Evolutionary conservation across 345 rosid genomes (phyloP).

Genomic region (Noccaea caerulescens): DNA sequence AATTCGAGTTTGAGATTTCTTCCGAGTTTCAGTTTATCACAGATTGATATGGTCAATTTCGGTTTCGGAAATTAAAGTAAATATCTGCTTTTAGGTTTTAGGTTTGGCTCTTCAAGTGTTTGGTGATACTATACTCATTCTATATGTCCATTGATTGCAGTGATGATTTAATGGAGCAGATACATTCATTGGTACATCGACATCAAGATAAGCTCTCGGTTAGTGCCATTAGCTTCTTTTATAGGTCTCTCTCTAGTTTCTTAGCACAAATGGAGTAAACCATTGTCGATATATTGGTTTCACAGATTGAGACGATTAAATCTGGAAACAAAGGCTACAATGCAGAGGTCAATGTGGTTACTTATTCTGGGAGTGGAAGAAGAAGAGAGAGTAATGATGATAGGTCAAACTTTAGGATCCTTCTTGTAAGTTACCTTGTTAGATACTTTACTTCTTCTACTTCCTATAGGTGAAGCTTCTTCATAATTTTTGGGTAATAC

Average conservation of each 20-base stretch:
- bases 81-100: no score
- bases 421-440: slow-evolving; percentile 71
- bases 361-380: slow-evolving; percentile 55
- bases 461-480: slow-evolving; percentile 21
- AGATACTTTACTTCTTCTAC: background rate
- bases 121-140: background rate
- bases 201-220: slow-evolving; percentile 79
- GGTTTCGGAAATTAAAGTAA: background rate
- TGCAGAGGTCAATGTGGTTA: slow-evolving; percentile 70
- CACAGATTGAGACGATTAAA: slow-evolving; percentile 64
- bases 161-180: slow-evolving; percentile 65
- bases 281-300: slow-evolving; percentile 10
- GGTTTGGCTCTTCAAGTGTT: background rate
- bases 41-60: background rate
- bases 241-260: background rate
- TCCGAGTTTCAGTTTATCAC: background rate
- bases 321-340: slow-evolving; percentile 72
- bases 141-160: slow-evolving; percentile 50
- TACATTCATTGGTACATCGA: slow-evolving; percentile 65
- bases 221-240: slow-evolving; percentile 27
- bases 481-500: slow-evolving; percentile 61
- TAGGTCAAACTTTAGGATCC: slow-evolving; percentile 79
- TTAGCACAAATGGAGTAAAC: background rate
- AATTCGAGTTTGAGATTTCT: background rate
- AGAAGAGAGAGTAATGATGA: slow-evolving; percentile 49